A percentile compares a stretch with the other conserved stretches of the same genome.
Evolutionary conservation across 2,329 filamentous ascomycete genomes (phyloP).

Genomic region (Neonectria punicea): DNA sequence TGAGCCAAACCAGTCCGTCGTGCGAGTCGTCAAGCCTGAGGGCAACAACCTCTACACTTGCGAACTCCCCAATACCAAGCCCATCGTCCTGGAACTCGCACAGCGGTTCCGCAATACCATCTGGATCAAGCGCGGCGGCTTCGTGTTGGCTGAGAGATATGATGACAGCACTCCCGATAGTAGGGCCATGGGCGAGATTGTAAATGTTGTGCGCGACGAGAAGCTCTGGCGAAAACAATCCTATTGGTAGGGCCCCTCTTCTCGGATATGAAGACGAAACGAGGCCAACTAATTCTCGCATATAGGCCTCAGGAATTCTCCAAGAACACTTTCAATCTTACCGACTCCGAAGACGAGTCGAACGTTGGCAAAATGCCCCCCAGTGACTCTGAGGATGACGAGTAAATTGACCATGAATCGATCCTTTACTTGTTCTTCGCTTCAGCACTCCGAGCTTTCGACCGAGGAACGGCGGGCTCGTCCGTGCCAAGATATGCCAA

Average conservation of each 20-base stretch:
- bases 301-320: conserved; percentile 82
- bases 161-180: conserved; percentile 74
- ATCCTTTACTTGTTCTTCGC: conserved; percentile 47
- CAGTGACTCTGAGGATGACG: conserved; percentile 79
- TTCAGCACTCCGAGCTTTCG: conserved; percentile 30
- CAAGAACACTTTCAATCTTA: conserved; percentile 70
- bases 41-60: conserved; percentile 92
- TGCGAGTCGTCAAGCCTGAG: conserved; percentile 81
- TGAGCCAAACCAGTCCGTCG: conserved; percentile 73
- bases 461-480: conserved; percentile 48
- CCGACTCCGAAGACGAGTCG: conserved; percentile 80
- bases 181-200: conserved; percentile 86
- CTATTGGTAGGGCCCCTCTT: conserved; percentile 74
- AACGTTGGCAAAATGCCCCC: conserved; percentile 87
- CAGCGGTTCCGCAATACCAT: conserved; percentile 89
- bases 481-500: conserved; percentile 69
- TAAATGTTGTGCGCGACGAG: conserved; percentile 92
- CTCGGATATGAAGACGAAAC: background rate
- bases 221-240: conserved; percentile 88
- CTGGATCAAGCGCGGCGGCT: conserved; percentile 91
- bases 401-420: conserved; percentile 32
- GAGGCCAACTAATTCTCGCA: conserved; percentile 33
- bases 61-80: conserved; percentile 72
- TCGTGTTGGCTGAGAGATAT: conserved; percentile 80
- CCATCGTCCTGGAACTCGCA: conserved; percentile 82